phyloP scores from a whole-genome alignment of 306 rosid species.

The Cicer judaicum region DNA sequence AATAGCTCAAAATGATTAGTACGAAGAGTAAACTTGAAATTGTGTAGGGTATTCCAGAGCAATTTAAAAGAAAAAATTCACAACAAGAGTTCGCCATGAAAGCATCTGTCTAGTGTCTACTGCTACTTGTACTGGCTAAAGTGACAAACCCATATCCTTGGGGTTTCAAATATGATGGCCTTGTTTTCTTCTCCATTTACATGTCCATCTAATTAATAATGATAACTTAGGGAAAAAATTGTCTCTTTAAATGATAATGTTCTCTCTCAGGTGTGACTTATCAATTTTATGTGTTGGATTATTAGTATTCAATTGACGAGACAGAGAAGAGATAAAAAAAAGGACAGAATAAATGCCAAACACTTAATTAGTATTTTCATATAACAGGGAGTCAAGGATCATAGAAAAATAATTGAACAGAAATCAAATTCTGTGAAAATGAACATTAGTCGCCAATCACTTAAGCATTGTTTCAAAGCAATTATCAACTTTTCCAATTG shows the following conservation, averaged over 20 bases:
- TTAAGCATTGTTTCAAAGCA: not conserved
- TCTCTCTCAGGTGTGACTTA: not conserved
- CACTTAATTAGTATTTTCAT: not conserved
- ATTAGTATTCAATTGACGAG: not conserved
- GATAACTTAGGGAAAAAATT: not conserved
- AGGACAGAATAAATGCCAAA: not conserved
- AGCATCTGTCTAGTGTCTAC: not conserved
- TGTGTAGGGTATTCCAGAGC: constrained; percentile 12
- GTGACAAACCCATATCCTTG: not conserved
- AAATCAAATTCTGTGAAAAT: constrained; percentile 18
- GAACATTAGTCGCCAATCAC: not conserved
- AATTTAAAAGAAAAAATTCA: not conserved
- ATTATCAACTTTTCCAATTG: not conserved
- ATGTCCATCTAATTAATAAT: not conserved
- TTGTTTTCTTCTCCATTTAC: constrained; percentile 1
- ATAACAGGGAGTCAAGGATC: not conserved
- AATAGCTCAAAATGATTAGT: constrained; percentile 29
- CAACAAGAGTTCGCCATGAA: not conserved
- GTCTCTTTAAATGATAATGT: not conserved
- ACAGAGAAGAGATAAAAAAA: not conserved
- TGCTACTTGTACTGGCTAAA: not conserved
- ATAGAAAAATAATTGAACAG: constrained; percentile 12
- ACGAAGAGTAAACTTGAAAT: constrained; percentile 3
- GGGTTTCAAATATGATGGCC: constrained; percentile 7
- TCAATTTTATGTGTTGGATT: not conserved